phyloP scores from a whole-genome alignment of 169 alveolate species.

The Toxoplasma gondii region DNA sequence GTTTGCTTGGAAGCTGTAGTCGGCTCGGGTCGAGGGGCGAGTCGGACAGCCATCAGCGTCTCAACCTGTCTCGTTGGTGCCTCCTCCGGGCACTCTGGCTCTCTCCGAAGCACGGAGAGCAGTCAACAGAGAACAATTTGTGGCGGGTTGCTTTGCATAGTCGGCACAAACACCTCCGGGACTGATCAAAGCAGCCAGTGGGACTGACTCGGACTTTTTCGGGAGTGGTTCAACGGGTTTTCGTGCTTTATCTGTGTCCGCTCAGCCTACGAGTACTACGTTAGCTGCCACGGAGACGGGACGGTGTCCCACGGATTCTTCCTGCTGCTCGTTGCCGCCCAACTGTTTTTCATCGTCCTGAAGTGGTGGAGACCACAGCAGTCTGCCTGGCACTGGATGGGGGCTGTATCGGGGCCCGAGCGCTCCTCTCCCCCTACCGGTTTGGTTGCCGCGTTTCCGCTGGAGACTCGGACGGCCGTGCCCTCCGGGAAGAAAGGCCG shows the following conservation, averaged over 20 bases:
- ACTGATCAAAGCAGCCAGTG: too few relatives aligned
- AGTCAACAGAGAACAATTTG: too few relatives aligned
- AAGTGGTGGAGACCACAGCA: neutral
- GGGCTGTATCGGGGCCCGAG: neutral
- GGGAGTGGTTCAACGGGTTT: neutral
- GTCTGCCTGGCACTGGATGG: neutral
- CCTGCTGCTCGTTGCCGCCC: neutral
- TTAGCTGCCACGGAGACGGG: conserved; percentile 28
- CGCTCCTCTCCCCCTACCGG: neutral
- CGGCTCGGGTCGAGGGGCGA: too few relatives aligned
- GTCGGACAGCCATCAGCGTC: too few relatives aligned
- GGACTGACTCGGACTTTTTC: too few relatives aligned
- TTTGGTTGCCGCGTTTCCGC: neutral
- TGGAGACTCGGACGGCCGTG: neutral
- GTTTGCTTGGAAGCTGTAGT: too few relatives aligned
- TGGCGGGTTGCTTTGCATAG: too few relatives aligned
- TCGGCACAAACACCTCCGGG: too few relatives aligned
- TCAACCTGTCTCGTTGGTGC: too few relatives aligned
- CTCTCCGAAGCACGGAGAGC: too few relatives aligned
- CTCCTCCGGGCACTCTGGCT: too few relatives aligned
- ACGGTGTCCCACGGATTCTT: conserved; percentile 17
- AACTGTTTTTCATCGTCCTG: neutral
- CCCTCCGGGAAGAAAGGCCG: neutral
- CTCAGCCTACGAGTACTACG: conserved; percentile 32
- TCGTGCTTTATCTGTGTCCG: neutral